Evolutionary conservation across 75 land plant species (phyloP).

Genomic region (Gnetum montanum): DNA sequence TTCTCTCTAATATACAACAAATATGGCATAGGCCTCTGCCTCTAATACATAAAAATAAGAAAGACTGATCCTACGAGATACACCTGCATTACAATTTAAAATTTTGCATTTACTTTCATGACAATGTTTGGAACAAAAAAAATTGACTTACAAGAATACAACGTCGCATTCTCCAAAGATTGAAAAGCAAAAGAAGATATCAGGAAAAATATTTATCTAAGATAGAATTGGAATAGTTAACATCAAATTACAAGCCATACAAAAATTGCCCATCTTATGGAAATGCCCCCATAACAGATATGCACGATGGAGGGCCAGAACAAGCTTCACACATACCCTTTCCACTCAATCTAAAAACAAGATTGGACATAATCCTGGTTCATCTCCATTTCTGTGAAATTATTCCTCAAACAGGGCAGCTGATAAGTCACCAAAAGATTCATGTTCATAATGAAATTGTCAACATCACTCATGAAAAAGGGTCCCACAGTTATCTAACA

Average conservation of each 20-base stretch:
- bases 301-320: conserved; percentile 10
- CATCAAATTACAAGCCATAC: conserved; percentile 9
- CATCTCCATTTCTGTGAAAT: not conserved
- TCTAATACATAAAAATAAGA: too few species aligned
- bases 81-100: not conserved
- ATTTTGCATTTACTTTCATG: not conserved
- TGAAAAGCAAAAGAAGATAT: conserved; percentile 4
- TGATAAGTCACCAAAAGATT: too few species aligned
- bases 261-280: conserved; percentile 13
- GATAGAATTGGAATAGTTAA: conserved; percentile 4
- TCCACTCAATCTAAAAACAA: conserved; percentile 1
- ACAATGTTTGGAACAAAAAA: not conserved
- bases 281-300: conserved; percentile 6
- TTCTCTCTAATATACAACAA: too few species aligned
- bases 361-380: conserved; percentile 1
- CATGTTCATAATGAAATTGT: too few species aligned
- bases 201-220: conserved; percentile 7
- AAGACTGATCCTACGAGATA: not conserved
- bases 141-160: not conserved
- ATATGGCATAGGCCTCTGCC: too few species aligned
- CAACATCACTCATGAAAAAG: too few species aligned
- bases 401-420: too few species aligned
- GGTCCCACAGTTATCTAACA: too few species aligned
- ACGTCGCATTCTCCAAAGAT: conserved; percentile 4
- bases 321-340: conserved; percentile 13